Conservation (phyloP, 1,139 yeast species). For the Pichia sp. region DNA sequence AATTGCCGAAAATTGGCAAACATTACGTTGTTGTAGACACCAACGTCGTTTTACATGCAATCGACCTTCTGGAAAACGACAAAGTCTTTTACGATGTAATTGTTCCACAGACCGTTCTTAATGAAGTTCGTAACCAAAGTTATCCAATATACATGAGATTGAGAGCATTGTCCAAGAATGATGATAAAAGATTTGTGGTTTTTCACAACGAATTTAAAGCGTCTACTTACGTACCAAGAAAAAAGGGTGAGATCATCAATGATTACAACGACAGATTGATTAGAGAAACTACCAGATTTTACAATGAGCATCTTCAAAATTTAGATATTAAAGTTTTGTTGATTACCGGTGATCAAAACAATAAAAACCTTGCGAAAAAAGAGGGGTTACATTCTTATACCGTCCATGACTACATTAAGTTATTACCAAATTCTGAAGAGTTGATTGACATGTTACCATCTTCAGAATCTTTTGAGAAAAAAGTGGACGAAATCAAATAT, state of each 20-base stretch:
- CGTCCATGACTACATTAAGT: conserved; percentile 58
- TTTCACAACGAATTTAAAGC: conserved; percentile 89
- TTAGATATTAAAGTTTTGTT: conserved; percentile 47
- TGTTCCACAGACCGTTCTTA: conserved; percentile 88
- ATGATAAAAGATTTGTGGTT: conserved; percentile 78
- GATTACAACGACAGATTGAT: conserved; percentile 93
- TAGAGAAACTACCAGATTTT: conserved; percentile 69
- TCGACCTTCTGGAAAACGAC: conserved; percentile 76
- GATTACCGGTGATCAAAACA: conserved; percentile 71
- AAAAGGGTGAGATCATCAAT: conserved; percentile 64
- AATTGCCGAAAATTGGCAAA: conserved; percentile 29
- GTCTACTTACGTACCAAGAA: conserved; percentile 59
- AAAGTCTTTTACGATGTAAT: conserved; percentile 82
- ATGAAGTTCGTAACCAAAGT: conserved; percentile 84
- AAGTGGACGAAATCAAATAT: conserved; percentile 45
- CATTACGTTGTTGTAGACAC: conserved; percentile 88
- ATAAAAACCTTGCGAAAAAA: conserved; percentile 46
- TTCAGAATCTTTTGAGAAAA: conserved; percentile 30
- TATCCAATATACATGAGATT: conserved; percentile 83
- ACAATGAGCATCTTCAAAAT: conserved; percentile 48
- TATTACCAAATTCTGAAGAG: conserved; percentile 66
- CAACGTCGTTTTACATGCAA: conserved; percentile 79
- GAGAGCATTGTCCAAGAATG: conserved; percentile 67
- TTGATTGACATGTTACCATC: conserved; percentile 76
- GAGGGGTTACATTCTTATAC: conserved; percentile 51